Evolutionary conservation across 139 green algal genomes (phyloP).

Genomic region (Haematococcus lacustris): DNA sequence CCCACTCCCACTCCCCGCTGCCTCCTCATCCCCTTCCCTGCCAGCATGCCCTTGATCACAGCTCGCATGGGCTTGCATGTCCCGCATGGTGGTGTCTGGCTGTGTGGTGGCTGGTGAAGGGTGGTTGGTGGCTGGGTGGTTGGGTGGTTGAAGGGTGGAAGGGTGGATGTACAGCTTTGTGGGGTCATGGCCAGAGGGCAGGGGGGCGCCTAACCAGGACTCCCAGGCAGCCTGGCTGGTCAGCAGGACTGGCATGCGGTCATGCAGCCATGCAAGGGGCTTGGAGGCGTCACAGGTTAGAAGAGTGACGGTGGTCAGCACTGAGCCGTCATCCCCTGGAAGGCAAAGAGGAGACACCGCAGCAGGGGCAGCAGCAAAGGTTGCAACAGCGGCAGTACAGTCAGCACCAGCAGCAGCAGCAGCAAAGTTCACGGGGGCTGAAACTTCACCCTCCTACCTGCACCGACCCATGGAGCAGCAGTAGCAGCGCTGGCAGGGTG

Average conservation of each 20-base stretch:
- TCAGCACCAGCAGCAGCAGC: background rate
- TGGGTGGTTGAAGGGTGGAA: no score
- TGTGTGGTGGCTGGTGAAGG: no score
- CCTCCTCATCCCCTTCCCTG: no score
- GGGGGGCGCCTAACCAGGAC: conserved; percentile 5
- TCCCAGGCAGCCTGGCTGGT: conserved; percentile 10
- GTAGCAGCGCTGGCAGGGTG: background rate
- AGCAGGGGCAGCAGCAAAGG: background rate
- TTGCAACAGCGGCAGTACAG: background rate
- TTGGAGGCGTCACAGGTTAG: conserved; percentile 39
- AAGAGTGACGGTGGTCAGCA: conserved; percentile 62
- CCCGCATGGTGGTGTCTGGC: no score
- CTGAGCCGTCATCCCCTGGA: background rate
- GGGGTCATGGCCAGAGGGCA: background rate
- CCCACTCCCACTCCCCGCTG: no score
- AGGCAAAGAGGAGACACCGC: background rate
- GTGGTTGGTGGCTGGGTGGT: no score
- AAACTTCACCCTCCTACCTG: background rate
- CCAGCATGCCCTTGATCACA: no score
- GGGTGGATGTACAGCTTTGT: background rate
- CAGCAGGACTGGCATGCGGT: conserved; percentile 78
- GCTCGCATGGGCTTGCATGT: no score
- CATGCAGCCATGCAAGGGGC: conserved; percentile 65
- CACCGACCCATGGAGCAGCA: background rate
- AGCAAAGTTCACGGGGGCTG: background rate